A percentile compares a stretch with the other conserved stretches of the same genome.
phyloP scores from a whole-genome alignment of 1,284 basidiomycete genomes.

The Athelia sp. region DNA sequence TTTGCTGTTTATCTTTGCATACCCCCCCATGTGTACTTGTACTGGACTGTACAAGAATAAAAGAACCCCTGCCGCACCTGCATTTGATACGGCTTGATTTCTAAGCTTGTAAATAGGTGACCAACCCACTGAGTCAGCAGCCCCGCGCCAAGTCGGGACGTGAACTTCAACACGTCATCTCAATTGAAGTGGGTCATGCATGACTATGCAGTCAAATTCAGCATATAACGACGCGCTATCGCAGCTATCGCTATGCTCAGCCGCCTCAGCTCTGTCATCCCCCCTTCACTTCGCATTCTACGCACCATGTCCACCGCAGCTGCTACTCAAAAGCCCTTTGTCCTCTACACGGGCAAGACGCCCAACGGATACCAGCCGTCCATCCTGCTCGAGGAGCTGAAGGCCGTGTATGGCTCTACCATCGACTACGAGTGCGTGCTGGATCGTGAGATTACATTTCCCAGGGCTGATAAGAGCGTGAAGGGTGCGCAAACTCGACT shows the following conservation, averaged over 20 bases:
- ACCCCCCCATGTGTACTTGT: too few species aligned
- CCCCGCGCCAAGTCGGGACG: too few species aligned
- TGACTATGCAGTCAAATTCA: too few species aligned
- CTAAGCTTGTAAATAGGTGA: too few species aligned
- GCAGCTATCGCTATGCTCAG: neutral
- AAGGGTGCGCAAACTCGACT: neutral
- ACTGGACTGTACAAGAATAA: too few species aligned
- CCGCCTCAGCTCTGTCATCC: neutral
- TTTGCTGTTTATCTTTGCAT: too few species aligned
- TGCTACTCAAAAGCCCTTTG: constrained; percentile 19
- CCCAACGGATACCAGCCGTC: constrained; percentile 40
- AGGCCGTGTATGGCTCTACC: constrained; percentile 28
- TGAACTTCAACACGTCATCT: too few species aligned
- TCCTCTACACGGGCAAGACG: constrained; percentile 38
- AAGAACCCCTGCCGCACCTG: too few species aligned
- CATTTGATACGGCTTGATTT: too few species aligned
- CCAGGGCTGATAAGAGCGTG: neutral
- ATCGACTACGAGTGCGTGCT: constrained; percentile 28
- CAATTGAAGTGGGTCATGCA: too few species aligned
- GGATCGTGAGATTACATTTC: neutral
- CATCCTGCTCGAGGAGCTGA: constrained; percentile 39
- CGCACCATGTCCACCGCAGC: neutral
- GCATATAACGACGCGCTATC: too few species aligned
- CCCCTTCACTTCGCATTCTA: neutral
- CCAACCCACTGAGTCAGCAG: too few species aligned